Evolutionary conservation across 495 filamentous ascomycete species (phyloP), one percentile per base, ranked within the genome.

Genomic region (Lasiosphaeria hispida): DNA sequence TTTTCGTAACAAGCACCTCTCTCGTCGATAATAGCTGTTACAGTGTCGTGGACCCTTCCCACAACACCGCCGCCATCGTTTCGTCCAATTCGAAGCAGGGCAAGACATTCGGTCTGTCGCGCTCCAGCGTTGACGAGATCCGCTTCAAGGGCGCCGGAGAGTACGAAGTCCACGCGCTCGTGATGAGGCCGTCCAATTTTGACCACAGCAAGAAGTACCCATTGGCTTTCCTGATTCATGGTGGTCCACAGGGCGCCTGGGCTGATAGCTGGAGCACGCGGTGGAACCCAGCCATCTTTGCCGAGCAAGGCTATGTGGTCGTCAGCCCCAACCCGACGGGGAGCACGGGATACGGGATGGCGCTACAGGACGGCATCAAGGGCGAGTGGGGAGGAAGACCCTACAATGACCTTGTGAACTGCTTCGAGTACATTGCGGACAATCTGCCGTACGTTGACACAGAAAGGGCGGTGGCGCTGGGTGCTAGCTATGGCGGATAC

Each of bases 281-380:
- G 13, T 96, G 92, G 92, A 97, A 97, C 60, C 91, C 89, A 0
- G 90, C 89, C 7, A 80, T 95, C 4, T 96, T 93, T 67, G 91
- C 92, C 4, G 92, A 96, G 69, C 90, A 95, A 66, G 92, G 92
- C 10, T 96, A 95, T 60, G 84, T 96, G 10, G 89, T 90, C 9
- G 83, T 96, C 17, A 80, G 83, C n/a, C 91, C 91, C 7, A 96
- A 96, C 64, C 92, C 92, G 9, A 95, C 91, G 0, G 92, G 92
- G 9, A 88, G 84, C 59, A 93, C 90, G 14, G 87, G 89, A 1
- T 96, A 95, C 61, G 92, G 92, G 4, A 90, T 92, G 72, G 76
- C 77, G 2, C 85, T 92, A 54, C 85, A 87, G 9, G 85, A 96
- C 68, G 89, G 80, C 0, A 96, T 96, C 59, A 79, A 77, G 8